Evolutionary conservation across 2,329 filamentous ascomycete genomes (phyloP).

Genomic region (Blumeria hordei): DNA sequence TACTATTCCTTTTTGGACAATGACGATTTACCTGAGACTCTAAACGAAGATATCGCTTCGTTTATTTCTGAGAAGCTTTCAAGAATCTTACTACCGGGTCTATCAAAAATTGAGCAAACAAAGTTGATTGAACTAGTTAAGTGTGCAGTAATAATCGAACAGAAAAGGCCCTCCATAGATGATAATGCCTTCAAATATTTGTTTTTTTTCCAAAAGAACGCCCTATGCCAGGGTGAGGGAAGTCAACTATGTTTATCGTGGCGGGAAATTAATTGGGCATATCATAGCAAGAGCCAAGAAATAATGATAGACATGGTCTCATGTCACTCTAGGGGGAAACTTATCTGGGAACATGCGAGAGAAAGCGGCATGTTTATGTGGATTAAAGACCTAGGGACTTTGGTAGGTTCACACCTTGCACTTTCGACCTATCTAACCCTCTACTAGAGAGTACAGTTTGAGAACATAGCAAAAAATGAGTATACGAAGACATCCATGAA

Average conservation of each 20-base stretch:
- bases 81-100: constrained; percentile 47
- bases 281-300: constrained; percentile 67
- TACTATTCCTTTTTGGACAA: constrained; percentile 22
- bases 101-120: constrained; percentile 71
- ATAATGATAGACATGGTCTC: constrained; percentile 68
- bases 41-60: constrained; percentile 47
- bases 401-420: constrained; percentile 30
- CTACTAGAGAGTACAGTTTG: constrained; percentile 49
- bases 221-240: constrained; percentile 39
- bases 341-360: constrained; percentile 67
- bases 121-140: constrained; percentile 65
- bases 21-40: constrained; percentile 32
- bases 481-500: constrained; percentile 74
- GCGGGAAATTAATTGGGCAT: constrained; percentile 70
- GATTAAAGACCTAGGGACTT: constrained; percentile 51
- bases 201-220: constrained; percentile 66
- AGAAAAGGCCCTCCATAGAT: constrained; percentile 70
- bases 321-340: constrained; percentile 50
- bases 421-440: not conserved
- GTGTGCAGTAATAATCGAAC: constrained; percentile 62
- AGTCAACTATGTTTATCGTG: constrained; percentile 43
- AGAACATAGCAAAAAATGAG: constrained; percentile 75
- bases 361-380: constrained; percentile 90
- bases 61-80: constrained; percentile 57
- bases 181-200: constrained; percentile 74